phyloP scores from a whole-genome alignment of 345 rosid species.

The Citrus reticulata region DNA sequence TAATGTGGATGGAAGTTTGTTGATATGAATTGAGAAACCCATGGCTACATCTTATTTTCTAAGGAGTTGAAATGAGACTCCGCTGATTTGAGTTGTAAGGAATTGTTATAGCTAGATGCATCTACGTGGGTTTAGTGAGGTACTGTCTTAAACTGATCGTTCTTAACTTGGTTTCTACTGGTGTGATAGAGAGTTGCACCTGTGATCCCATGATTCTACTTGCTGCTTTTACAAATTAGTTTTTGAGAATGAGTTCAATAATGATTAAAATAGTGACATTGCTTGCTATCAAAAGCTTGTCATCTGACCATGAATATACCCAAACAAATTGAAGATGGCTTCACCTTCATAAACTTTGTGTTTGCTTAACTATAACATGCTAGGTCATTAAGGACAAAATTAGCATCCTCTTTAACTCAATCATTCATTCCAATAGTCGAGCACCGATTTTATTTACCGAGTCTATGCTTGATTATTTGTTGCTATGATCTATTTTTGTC shows the following conservation, averaged over 20 bases:
- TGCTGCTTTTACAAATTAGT: neutral
- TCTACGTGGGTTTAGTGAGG: neutral
- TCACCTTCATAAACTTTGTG: neutral
- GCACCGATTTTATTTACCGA: neutral
- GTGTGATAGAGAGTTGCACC: neutral
- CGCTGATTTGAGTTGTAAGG: neutral
- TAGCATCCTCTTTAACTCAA: neutral
- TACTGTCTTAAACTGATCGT: neutral
- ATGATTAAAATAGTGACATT: neutral
- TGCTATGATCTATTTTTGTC: neutral
- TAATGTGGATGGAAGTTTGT: neutral
- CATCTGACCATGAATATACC: neutral
- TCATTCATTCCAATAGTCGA: neutral
- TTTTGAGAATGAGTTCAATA: neutral
- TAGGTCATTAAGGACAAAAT: neutral
- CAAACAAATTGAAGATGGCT: neutral
- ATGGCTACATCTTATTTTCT: neutral
- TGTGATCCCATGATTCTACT: neutral
- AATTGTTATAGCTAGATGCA: neutral
- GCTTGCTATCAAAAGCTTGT: neutral
- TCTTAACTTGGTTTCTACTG: neutral
- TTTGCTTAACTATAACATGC: neutral
- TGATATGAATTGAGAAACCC: neutral
- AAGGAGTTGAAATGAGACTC: neutral
- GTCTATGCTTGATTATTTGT: neutral